Conservation (phyloP, 75 land plant species). For the Picea sitchensis region DNA sequence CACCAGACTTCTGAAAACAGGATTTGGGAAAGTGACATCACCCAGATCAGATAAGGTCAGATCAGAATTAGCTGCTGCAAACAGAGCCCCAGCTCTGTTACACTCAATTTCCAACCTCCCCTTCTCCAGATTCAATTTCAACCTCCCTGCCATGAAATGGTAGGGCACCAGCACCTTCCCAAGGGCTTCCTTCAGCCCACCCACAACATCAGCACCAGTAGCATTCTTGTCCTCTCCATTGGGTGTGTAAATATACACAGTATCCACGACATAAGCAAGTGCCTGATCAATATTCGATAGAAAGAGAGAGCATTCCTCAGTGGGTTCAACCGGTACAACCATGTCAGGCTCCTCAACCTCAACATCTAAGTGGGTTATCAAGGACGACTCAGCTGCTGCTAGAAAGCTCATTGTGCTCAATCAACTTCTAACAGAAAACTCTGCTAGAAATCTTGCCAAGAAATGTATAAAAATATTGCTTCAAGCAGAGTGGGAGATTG, state of each 20-base stretch:
- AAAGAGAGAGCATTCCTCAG: constrained; percentile 29
- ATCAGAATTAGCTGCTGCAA: constrained; percentile 16
- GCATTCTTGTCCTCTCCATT: not conserved
- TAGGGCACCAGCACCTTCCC: constrained; percentile 32
- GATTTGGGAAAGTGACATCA: constrained; percentile 25
- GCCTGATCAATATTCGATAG: constrained; percentile 60
- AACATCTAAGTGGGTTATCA: not conserved
- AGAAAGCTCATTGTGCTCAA: not conserved
- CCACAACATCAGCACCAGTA: not conserved
- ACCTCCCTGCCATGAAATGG: constrained; percentile 48
- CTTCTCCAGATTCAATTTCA: constrained; percentile 9
- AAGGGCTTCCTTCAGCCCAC: constrained; percentile 9
- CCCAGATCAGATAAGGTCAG: constrained; percentile 26
- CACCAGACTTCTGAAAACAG: constrained; percentile 21
- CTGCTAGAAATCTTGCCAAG: not conserved
- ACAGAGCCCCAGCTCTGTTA: constrained; percentile 31
- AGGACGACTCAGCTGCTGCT: not conserved
- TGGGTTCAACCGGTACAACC: constrained; percentile 19
- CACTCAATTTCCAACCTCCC: constrained; percentile 31
- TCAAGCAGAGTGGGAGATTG: not conserved
- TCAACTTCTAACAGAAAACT: not conserved
- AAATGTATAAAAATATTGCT: not conserved
- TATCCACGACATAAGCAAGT: constrained; percentile 44
- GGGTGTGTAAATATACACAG: constrained; percentile 47
- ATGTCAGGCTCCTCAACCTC: not conserved